Percentiles rank a stretch among this genome's conserved stretches.
Conservation (phyloP, 2,329 filamentous ascomycete genomes). For the Hypoxylon sp. region DNA sequence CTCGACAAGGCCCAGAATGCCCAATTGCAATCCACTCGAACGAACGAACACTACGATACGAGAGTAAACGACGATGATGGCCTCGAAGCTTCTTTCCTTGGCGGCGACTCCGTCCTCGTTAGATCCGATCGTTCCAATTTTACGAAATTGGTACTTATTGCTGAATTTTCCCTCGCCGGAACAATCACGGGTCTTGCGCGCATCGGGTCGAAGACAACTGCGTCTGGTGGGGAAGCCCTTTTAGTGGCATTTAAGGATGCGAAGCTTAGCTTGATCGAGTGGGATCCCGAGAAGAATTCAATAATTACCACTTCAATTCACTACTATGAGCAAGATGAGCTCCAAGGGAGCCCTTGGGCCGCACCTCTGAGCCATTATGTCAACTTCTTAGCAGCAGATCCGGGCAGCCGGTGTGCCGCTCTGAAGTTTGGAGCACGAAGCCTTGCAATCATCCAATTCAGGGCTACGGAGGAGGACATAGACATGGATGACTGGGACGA, state of each 20-base stretch:
- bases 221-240: conserved; percentile 86
- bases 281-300: conserved; percentile 84
- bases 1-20: conserved; percentile 64
- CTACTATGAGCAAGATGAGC: conserved; percentile 96
- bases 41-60: conserved; percentile 65
- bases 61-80: conserved; percentile 73
- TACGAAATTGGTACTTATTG: conserved; percentile 85
- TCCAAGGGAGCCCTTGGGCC: conserved; percentile 86
- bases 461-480: conserved; percentile 86
- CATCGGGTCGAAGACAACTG: conserved; percentile 79
- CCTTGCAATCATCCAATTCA: conserved; percentile 93
- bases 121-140: conserved; percentile 75
- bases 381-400: conserved; percentile 89
- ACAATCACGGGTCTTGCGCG: conserved; percentile 86
- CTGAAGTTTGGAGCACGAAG: conserved; percentile 92
- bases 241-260: conserved; percentile 90
- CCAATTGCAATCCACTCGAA: conserved; percentile 57
- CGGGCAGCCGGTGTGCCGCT: conserved; percentile 91
- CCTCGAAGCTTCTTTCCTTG: conserved; percentile 76
- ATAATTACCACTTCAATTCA: conserved; percentile 95
- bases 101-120: conserved; percentile 72
- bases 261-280: conserved; percentile 92
- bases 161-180: conserved; percentile 86
- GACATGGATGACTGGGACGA: conserved; percentile 94
- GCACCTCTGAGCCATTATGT: conserved; percentile 80